A percentile compares a stretch with the other conserved stretches of the same genome.
Conservation (phyloP, 164 flowering plant species). For the Kalanchoe fedtschenkoi region DNA sequence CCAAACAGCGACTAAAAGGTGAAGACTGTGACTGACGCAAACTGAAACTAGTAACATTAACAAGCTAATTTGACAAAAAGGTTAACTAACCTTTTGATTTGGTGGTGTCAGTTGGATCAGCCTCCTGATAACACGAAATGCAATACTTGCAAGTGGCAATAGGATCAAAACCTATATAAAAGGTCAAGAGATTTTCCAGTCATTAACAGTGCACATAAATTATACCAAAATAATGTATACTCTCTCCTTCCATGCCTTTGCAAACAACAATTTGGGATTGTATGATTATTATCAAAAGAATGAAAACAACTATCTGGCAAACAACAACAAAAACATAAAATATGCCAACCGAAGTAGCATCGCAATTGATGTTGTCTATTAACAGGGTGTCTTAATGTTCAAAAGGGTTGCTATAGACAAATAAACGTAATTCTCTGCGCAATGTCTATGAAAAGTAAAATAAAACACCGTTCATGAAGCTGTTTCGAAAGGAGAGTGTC, state of each 20-base stretch:
- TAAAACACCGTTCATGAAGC: background rate
- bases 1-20: background rate
- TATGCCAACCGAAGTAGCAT: too few species aligned
- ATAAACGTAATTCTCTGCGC: background rate
- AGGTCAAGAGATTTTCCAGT: background rate
- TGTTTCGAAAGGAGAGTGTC: background rate
- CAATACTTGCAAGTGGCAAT: slow-evolving; percentile 72
- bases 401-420: background rate
- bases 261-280: background rate
- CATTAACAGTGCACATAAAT: background rate
- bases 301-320: too few species aligned
- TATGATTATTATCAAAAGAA: too few species aligned
- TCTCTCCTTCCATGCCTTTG: background rate
- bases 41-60: background rate
- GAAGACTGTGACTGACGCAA: background rate
- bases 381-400: too few species aligned
- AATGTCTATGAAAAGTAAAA: background rate
- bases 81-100: slow-evolving; percentile 41
- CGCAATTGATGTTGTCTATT: too few species aligned
- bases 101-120: slow-evolving; percentile 70
- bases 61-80: background rate
- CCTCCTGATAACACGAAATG: slow-evolving; percentile 66
- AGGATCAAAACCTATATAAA: slow-evolving; percentile 57
- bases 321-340: too few species aligned
- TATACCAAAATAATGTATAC: background rate